Percentiles rank a stretch among this genome's conserved stretches.
phyloP scores from a whole-genome alignment of 805 yeast genomes.

The Ogataea chonburiensis region DNA sequence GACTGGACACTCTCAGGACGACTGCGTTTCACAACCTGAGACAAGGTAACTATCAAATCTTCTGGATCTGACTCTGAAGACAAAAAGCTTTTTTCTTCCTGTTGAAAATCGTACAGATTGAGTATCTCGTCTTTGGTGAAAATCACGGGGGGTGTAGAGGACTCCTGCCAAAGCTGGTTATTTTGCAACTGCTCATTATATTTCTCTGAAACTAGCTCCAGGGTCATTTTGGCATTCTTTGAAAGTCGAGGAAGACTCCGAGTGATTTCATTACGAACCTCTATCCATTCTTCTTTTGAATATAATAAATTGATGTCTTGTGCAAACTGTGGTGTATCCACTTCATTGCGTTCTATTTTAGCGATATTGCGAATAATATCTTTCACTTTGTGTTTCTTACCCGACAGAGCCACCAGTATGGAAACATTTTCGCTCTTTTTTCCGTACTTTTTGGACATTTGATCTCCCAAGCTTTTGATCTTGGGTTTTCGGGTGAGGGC shows the following conservation, averaged over 20 bases:
- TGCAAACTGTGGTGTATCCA: not conserved
- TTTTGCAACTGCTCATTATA: constrained; percentile 17
- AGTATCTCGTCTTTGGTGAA: constrained; percentile 22
- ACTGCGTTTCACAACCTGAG: constrained; percentile 16
- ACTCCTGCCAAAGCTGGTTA: constrained; percentile 19
- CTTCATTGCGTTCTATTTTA: constrained; percentile 14
- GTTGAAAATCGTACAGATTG: constrained; percentile 19
- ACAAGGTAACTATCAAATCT: constrained; percentile 17
- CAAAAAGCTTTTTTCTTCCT: constrained; percentile 19
- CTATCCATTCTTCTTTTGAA: constrained; percentile 31
- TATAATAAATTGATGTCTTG: constrained; percentile 24
- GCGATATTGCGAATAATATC: constrained; percentile 29
- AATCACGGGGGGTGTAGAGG: constrained; percentile 20
- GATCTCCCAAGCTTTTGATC: constrained; percentile 26
- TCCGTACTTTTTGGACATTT: constrained; percentile 25
- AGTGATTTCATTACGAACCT: constrained; percentile 24
- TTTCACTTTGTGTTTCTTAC: constrained; percentile 31
- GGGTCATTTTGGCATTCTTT: constrained; percentile 22
- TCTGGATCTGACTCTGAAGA: constrained; percentile 17
- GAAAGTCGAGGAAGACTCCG: constrained; percentile 29
- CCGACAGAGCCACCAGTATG: constrained; percentile 29
- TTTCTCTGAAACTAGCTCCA: constrained; percentile 25
- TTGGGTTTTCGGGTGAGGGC: constrained; percentile 7
- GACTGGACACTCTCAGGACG: no score
- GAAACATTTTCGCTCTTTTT: constrained; percentile 14